Evolutionary conservation across 306 rosid species (phyloP), one percentile per base, ranked within the genome.

Genomic region (Quillaja saponaria): DNA sequence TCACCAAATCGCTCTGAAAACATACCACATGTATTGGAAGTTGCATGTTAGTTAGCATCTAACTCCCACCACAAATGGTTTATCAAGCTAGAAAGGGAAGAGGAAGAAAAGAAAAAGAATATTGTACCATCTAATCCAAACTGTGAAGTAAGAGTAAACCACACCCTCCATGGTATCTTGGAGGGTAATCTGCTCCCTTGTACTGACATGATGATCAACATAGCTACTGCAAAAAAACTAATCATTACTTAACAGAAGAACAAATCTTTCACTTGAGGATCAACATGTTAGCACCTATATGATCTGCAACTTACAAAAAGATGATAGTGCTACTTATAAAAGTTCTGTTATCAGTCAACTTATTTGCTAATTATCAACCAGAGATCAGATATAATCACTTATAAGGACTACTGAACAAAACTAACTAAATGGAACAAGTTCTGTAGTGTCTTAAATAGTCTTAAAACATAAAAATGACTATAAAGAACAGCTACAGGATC

Each of bases 91-190:
- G 37, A 49, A 64, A 68, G 34, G 44, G 14, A 51, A 55, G 55
- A 16, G 44, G 39, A 62, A 47, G 53, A 60, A n/a, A 16, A 20
- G 49, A 20, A 38, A 53, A 74, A 8, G 54, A 72, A 55, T 67
- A 72, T 84, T 71, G 71, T 12, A 94, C 99, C 99, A 56, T 94
- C 99, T 78, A 94, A 84, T 69, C 99, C 99, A 59, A 94, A 94
- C 83, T 94, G 99, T 31, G 99, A 87, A 61, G 91, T 83, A 62
- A n/a, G 89, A 74, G 77, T 82, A 94, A 76, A 78, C 88, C 77
- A 87, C 94, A 74, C 96, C 96, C n/a, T 87, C 99, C 91, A 90
- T 80, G 34, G 81, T 78, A 77, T 94, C 99, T 80, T 94, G 99
- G 59, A 94, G 89, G 28, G 99, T 94, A 74, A 94, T 94, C 80